phyloP scores from a whole-genome alignment of 164 flowering plant genomes.

The Saururus chinensis region DNA sequence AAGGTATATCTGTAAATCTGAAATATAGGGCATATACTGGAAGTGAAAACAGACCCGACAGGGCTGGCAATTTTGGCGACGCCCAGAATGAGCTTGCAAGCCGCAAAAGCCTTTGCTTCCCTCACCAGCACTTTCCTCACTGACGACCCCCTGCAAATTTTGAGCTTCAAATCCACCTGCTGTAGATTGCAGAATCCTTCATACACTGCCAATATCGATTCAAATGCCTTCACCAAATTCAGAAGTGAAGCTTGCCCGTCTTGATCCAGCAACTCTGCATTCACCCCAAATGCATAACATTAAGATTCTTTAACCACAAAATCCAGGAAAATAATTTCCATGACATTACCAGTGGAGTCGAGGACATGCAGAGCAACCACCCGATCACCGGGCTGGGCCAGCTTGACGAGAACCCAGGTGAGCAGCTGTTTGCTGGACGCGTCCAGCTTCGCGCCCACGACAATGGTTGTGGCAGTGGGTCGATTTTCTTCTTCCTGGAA shows the following conservation, averaged over 20 bases:
- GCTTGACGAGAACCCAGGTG: slow-evolving; percentile 88
- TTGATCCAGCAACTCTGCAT: slow-evolving; percentile 4
- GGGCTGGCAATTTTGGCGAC: no score
- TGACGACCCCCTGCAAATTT: slow-evolving; percentile 80
- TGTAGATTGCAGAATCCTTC: slow-evolving; percentile 96
- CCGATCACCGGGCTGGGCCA: slow-evolving; percentile 70
- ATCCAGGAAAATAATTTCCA: background rate
- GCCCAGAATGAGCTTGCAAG: slow-evolving; percentile 59
- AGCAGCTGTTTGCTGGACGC: slow-evolving; percentile 62
- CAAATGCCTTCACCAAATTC: slow-evolving; percentile 71
- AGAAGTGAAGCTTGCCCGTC: slow-evolving; percentile 37
- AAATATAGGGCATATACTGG: no score
- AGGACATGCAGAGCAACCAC: slow-evolving; percentile 85
- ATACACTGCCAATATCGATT: slow-evolving; percentile 77
- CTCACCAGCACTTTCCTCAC: slow-evolving; percentile 47
- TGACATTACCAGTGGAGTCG: slow-evolving; percentile 29
- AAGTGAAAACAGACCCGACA: no score
- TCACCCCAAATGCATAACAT: background rate
- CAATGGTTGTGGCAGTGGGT: slow-evolving; percentile 54
- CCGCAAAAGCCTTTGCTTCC: slow-evolving; percentile 51
- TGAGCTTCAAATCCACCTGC: slow-evolving; percentile 89
- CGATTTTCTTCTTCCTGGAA: no score
- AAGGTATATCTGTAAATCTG: no score
- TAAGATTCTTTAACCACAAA: background rate
- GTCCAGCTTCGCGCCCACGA: slow-evolving; percentile 83